Percentiles rank a stretch among this genome's conserved stretches.
Evolutionary conservation across 805 yeast genomes (phyloP).

Genomic region (Pichia nanzhaoensis): DNA sequence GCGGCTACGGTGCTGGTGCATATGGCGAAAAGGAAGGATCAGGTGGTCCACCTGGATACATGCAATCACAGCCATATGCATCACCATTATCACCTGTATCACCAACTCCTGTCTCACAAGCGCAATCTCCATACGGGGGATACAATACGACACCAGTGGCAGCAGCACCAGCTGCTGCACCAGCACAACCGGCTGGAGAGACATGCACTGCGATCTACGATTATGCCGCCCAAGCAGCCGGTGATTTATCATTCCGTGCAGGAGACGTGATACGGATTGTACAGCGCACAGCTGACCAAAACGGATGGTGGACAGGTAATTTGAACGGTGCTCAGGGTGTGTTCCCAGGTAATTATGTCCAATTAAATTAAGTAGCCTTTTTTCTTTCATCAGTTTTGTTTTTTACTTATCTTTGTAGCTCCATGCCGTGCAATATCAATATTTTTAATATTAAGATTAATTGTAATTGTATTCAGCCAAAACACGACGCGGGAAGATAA

Average conservation of each 20-base stretch:
- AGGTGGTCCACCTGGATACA: conserved; percentile 4
- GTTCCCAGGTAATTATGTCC: conserved; percentile 96
- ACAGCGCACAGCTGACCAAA: conserved; percentile 73
- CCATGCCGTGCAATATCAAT: neutral
- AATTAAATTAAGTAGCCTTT: conserved; percentile 38
- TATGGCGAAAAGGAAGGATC: neutral
- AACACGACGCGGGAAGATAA: too few species aligned
- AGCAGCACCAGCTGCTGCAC: conserved; percentile 11
- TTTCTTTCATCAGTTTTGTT: neutral
- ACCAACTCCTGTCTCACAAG: conserved; percentile 3
- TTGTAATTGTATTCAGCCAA: too few species aligned
- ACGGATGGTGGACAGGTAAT: conserved; percentile 98
- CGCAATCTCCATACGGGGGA: too few species aligned
- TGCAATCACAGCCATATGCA: neutral
- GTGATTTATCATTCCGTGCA: conserved; percentile 81
- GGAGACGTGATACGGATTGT: conserved; percentile 82
- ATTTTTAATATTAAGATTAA: neutral
- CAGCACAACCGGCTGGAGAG: conserved; percentile 35
- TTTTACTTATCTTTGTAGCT: neutral
- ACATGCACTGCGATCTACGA: conserved; percentile 89
- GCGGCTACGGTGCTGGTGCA: neutral
- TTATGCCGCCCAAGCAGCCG: conserved; percentile 86
- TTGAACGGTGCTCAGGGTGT: conserved; percentile 81
- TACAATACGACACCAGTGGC: too few species aligned
- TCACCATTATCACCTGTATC: conserved; percentile 7